A percentile compares a stretch with the other conserved stretches of the same genome.
These are phyloP conservation scores for Adansonia gregorii DNA, from an alignment of 441 rosid species.

Conservation along the genomic window DNA sequence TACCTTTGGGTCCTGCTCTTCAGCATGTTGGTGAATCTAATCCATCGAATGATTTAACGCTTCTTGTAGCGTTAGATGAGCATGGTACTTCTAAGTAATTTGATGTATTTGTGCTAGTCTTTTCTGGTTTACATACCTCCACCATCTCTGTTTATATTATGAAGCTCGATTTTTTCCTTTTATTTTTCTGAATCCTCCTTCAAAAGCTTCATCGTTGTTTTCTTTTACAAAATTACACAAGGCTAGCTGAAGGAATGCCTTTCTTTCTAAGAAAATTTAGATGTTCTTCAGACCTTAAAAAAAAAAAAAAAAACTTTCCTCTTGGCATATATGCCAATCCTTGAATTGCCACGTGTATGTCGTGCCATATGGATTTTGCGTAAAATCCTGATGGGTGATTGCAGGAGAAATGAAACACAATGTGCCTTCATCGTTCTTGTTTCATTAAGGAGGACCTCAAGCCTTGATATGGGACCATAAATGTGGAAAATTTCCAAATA, in stretches of 20 bases:
- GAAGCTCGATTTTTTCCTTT: not conserved
- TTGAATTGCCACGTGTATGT: conserved; percentile 5
- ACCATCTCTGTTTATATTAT: not conserved
- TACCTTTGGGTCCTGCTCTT: conserved; percentile 71
- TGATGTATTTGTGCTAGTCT: not conserved
- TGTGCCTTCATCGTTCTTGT: not conserved
- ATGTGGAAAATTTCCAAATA: not conserved
- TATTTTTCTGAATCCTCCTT: not conserved
- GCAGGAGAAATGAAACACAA: not conserved
- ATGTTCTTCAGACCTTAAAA: not conserved
- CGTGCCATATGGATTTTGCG: not conserved
- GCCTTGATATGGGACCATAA: conserved; percentile 1
- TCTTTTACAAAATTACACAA: not conserved
- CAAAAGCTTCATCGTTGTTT: conserved; percentile 5
- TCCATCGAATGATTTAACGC: conserved; percentile 72
- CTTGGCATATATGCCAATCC: conserved; percentile 4
- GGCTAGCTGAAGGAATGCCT: not conserved
- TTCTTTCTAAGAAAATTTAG: not conserved
- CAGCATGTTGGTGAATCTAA: conserved; percentile 73
- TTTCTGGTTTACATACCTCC: not conserved
- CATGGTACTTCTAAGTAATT: conserved; percentile 57
- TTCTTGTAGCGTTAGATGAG: conserved; percentile 84
- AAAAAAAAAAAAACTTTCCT: not conserved
- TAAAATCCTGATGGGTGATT: not conserved
- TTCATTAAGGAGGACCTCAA: not conserved